Evolutionary conservation across 169 alveolate genomes (phyloP), one percentile per base, ranked within the genome.

Genomic region (Plasmodium blacklocki): DNA sequence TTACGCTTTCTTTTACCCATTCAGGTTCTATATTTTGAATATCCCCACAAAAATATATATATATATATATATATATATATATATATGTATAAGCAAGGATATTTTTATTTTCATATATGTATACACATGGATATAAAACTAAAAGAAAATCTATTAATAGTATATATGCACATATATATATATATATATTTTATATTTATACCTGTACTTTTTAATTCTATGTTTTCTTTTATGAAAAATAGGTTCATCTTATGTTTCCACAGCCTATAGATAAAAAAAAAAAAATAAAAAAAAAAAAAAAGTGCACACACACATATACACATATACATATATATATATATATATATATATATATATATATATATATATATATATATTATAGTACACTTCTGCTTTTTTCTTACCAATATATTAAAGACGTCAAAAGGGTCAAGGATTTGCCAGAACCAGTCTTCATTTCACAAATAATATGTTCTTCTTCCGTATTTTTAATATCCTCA

Each of bases 371-470:
- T 56, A 15, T 5, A 56, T 56, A 3, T 56, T 56, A 54, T 54
- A 0, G 18, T n/a, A 4, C 15, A n/a, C 62, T 54, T 54, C 7
- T 54, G 62, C 15, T 56, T 56, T 56, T 8, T 21, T 15, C 75
- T 50, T 32, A 76, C 88, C 88, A 74, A 43, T 76, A 76, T 14
- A 76, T 67, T 21, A 76, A 26, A 2, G 88, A 58, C 7, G 88
- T 50, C 19, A 76, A 18, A 52, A 76, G 43, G 23, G 76, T 76
- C 29, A 76, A 67, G 0, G 88, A 76, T 50, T 76, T 76, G 5
- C 88, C 88, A 4, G 88, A 76, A 3, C 88, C 88, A 9, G 88
- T 76, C 23, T 76, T 76, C 88, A 76, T 76, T 76, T 76, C 88
- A 52, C 76, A 63, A 43, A 76, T 76, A 29, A 76, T 76, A 3